phyloP scores from a whole-genome alignment of 2,329 filamentous ascomycete species.

The Curvularia lunata region DNA sequence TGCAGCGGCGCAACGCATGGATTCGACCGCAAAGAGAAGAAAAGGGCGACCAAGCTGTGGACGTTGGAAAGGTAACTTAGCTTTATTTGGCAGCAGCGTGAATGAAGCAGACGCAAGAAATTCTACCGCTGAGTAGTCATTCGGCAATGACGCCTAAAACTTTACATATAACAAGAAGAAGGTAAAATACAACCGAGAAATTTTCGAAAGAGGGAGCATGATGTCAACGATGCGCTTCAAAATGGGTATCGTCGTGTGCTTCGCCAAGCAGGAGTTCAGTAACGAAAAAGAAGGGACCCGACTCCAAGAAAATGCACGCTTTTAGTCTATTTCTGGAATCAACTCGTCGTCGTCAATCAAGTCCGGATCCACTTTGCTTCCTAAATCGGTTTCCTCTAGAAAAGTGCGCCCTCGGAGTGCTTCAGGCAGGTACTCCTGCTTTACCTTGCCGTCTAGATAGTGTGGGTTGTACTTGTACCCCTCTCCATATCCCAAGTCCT shows the following conservation, averaged over 20 bases:
- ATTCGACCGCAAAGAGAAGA: not conserved
- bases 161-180: not conserved
- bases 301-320: not conserved
- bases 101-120: not conserved
- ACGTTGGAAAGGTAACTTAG: not conserved
- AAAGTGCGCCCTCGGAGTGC: constrained; percentile 73
- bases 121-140: not conserved
- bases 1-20: not conserved
- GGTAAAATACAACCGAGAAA: not conserved
- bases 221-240: not conserved
- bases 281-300: not conserved
- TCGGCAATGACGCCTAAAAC: not conserved
- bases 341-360: constrained; percentile 37
- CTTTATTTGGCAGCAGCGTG: not conserved
- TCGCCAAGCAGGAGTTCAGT: not conserved
- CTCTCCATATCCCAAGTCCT: constrained; percentile 85
- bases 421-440: constrained; percentile 89
- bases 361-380: constrained; percentile 71
- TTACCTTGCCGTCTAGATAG: constrained; percentile 79
- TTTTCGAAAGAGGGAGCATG: not conserved
- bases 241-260: constrained; percentile 10
- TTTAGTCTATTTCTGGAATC: constrained; percentile 32
- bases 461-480: constrained; percentile 98
- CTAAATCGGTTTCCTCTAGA: constrained; percentile 80
- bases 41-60: not conserved